Conservation (phyloP, 2,329 filamentous ascomycete genomes). For the Whalleya microplaca region DNA sequence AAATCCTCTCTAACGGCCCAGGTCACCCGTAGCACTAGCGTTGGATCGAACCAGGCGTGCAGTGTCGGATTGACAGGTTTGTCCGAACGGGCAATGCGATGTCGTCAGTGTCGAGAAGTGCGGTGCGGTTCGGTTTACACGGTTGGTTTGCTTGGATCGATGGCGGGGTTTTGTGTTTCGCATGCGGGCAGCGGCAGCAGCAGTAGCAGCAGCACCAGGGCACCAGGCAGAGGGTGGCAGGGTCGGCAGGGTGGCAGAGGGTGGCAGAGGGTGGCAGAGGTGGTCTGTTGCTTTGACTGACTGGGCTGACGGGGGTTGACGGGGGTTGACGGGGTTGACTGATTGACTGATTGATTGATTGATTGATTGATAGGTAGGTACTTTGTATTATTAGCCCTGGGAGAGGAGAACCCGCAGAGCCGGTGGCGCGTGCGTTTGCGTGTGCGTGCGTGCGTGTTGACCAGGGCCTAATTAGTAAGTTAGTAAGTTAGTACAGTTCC, state of each 20-base stretch:
- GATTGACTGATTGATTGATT: too few relatives aligned
- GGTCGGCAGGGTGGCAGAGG: not conserved
- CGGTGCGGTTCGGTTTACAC: slow-evolving; percentile 4
- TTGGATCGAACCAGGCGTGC: not conserved
- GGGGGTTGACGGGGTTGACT: too few relatives aligned
- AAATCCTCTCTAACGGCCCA: not conserved
- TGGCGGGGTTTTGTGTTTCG: slow-evolving; percentile 37
- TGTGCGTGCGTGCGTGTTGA: too few relatives aligned
- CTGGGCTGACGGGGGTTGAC: too few relatives aligned
- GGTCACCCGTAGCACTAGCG: not conserved
- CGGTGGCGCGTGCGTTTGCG: too few relatives aligned
- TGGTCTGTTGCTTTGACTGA: slow-evolving; percentile 16
- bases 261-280: not conserved
- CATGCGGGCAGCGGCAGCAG: slow-evolving; percentile 18
- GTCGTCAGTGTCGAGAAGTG: slow-evolving; percentile 27
- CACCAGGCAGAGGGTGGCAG: not conserved
- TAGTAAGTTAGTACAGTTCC: too few relatives aligned
- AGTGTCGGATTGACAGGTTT: not conserved
- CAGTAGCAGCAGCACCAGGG: not conserved
- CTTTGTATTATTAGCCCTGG: too few relatives aligned
- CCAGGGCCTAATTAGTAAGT: too few relatives aligned
- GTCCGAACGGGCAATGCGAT: slow-evolving; percentile 20
- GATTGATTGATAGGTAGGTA: too few relatives aligned
- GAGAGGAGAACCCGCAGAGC: too few relatives aligned
- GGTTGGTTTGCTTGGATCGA: slow-evolving; percentile 20